A percentile compares a stretch with the other conserved stretches of the same genome.
Conservation (phyloP, 2,329 filamentous ascomycete genomes). For the Fusarium lateritium region DNA sequence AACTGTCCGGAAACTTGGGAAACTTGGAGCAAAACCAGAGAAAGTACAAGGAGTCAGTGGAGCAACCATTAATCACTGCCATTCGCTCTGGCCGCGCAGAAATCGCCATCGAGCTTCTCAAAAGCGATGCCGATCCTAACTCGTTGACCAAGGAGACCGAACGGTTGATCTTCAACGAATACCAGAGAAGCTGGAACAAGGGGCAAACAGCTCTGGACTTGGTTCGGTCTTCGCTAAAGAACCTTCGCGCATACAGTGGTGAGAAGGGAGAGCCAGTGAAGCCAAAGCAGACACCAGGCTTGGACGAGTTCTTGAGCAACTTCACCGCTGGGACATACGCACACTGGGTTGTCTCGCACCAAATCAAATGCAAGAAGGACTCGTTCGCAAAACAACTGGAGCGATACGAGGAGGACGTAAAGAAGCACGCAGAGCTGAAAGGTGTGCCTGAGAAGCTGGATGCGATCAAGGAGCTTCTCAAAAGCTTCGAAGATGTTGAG, state of each 20-base stretch:
- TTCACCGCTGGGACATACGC: slow-evolving; percentile 71
- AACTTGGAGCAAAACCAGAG: slow-evolving; percentile 64
- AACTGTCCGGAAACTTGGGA: slow-evolving; percentile 51
- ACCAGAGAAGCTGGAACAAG: slow-evolving; percentile 52
- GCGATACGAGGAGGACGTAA: slow-evolving; percentile 46
- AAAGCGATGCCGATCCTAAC: slow-evolving; percentile 76
- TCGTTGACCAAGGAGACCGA: slow-evolving; percentile 63
- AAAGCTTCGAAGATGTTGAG: slow-evolving; percentile 42
- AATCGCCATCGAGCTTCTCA: slow-evolving; percentile 71
- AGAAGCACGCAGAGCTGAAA: slow-evolving; percentile 29
- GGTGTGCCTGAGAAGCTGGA: slow-evolving; percentile 66
- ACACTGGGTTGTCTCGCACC: slow-evolving; percentile 65
- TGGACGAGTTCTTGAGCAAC: slow-evolving; percentile 68
- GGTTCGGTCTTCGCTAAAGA: slow-evolving; percentile 66
- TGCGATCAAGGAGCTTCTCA: slow-evolving; percentile 59
- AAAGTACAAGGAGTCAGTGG: slow-evolving; percentile 61
- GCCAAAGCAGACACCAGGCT: slow-evolving; percentile 53
- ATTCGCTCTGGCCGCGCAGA: slow-evolving; percentile 59
- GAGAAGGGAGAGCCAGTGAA: slow-evolving; percentile 29
- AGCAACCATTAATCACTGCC: slow-evolving; percentile 79
- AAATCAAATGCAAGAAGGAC: slow-evolving; percentile 54
- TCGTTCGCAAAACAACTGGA: slow-evolving; percentile 53
- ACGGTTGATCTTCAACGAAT: slow-evolving; percentile 54
- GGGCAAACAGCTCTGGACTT: slow-evolving; percentile 72
- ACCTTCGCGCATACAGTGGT: slow-evolving; percentile 62